A percentile compares a stretch with the other conserved stretches of the same genome.
phyloP scores from a whole-genome alignment of 768 basidiomycete species.

The Russula abietina region DNA sequence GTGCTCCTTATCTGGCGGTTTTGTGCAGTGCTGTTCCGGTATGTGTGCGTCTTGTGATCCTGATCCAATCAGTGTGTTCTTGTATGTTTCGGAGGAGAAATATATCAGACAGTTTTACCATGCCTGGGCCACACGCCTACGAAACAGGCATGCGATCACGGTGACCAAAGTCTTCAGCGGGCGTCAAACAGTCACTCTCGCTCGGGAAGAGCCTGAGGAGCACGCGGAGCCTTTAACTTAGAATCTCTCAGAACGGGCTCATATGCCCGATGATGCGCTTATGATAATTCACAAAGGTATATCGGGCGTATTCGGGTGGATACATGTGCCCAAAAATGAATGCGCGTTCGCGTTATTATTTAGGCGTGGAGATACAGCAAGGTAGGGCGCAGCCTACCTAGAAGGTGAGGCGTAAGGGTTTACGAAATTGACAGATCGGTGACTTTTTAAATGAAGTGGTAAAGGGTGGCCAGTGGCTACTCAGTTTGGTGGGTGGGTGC shows the following conservation, averaged over 20 bases:
- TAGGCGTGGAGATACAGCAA: not conserved
- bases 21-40: too few relatives aligned
- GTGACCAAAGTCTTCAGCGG: not conserved
- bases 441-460: not conserved
- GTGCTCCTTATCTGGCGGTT: not conserved
- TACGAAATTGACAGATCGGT: not conserved
- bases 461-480: not conserved
- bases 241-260: not conserved
- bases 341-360: not conserved
- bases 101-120: not conserved
- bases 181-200: conserved; percentile 2
- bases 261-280: not conserved
- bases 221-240: not conserved
- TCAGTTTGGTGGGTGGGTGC: not conserved
- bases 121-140: not conserved
- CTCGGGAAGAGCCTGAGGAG: not conserved
- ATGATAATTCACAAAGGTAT: not conserved
- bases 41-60: not conserved
- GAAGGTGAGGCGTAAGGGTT: not conserved
- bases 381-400: not conserved
- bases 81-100: not conserved
- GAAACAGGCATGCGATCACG: not conserved
- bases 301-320: not conserved
- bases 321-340: not conserved
- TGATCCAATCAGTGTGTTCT: not conserved